These are phyloP conservation scores for Gonium pectorale DNA, from an alignment of 139 green algal species.

Conservation along the genomic window DNA sequence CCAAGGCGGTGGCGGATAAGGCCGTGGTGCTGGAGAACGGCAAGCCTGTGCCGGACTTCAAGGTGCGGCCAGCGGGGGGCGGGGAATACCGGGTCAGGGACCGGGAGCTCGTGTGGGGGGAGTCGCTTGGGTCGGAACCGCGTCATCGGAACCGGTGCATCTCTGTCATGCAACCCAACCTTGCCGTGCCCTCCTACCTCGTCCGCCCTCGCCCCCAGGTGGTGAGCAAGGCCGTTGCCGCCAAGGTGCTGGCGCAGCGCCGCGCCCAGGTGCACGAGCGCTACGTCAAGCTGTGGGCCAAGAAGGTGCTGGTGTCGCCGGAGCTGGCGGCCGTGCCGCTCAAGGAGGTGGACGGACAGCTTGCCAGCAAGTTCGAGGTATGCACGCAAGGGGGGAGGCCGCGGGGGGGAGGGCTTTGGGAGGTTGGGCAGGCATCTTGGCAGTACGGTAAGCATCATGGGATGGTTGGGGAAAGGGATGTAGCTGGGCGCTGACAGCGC, in stretches of 20 bases:
- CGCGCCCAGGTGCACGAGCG: slow-evolving; percentile 63
- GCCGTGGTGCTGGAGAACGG: slow-evolving; percentile 58
- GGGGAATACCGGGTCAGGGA: too few relatives aligned
- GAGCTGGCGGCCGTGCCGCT: slow-evolving; percentile 71
- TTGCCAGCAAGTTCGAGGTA: slow-evolving; percentile 71
- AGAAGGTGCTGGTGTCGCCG: slow-evolving; percentile 67
- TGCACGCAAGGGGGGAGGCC: neutral
- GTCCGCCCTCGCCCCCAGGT: slow-evolving; percentile 38
- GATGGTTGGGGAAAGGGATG: neutral
- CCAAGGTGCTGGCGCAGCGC: slow-evolving; percentile 44
- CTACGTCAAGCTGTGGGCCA: slow-evolving; percentile 70
- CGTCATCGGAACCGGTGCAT: too few relatives aligned
- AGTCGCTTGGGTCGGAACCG: too few relatives aligned
- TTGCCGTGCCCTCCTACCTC: neutral
- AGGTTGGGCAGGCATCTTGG: too few relatives aligned
- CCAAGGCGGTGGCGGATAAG: slow-evolving; percentile 58
- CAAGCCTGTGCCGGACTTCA: slow-evolving; percentile 58
- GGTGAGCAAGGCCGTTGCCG: slow-evolving; percentile 53
- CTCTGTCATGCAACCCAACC: neutral
- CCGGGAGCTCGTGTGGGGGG: too few relatives aligned
- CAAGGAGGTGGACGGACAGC: slow-evolving; percentile 69
- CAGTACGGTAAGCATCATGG: too few relatives aligned
- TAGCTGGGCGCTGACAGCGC: too few relatives aligned
- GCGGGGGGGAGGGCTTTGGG: too few relatives aligned
- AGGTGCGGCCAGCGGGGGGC: slow-evolving; percentile 52